phyloP scores from a whole-genome alignment of 306 rosid genomes.

The Quercus mongolica region DNA sequence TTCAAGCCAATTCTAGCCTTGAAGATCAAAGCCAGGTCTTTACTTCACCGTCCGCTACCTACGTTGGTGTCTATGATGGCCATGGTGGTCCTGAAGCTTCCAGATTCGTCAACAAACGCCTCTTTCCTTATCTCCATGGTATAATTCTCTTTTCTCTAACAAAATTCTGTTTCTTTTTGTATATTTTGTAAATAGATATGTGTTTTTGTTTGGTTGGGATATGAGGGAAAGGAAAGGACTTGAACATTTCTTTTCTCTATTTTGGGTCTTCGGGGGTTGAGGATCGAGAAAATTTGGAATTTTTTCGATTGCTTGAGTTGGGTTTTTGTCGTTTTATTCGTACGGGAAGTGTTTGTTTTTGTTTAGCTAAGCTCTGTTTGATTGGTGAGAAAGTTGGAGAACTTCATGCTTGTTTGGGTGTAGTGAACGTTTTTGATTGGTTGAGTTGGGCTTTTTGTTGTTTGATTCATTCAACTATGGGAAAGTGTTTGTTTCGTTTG shows the following conservation, averaged over 20 bases:
- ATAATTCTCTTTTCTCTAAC: neutral
- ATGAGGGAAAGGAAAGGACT: neutral
- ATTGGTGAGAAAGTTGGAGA: neutral
- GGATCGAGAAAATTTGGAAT: neutral
- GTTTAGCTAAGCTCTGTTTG: neutral
- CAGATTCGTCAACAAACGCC: slow-evolving; percentile 71
- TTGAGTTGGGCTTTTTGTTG: neutral
- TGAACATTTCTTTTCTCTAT: neutral
- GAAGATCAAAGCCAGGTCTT: slow-evolving; percentile 98
- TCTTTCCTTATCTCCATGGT: slow-evolving; percentile 73
- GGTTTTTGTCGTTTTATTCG: too few relatives aligned
- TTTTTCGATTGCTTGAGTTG: too few relatives aligned
- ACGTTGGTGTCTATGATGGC: slow-evolving; percentile 88
- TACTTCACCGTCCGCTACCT: slow-evolving; percentile 78
- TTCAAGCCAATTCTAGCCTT: slow-evolving; percentile 77
- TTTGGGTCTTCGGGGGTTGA: neutral
- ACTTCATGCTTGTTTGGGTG: neutral
- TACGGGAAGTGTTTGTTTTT: too few relatives aligned
- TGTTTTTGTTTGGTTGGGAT: neutral
- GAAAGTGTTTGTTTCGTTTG: neutral
- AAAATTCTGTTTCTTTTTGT: neutral
- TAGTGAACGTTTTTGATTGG: neutral
- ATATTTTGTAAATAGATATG: neutral
- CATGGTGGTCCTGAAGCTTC: slow-evolving; percentile 99
- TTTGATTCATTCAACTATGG: neutral